phyloP scores from a whole-genome alignment of 352 stramenopile species.

The Pythium apleroticum region DNA sequence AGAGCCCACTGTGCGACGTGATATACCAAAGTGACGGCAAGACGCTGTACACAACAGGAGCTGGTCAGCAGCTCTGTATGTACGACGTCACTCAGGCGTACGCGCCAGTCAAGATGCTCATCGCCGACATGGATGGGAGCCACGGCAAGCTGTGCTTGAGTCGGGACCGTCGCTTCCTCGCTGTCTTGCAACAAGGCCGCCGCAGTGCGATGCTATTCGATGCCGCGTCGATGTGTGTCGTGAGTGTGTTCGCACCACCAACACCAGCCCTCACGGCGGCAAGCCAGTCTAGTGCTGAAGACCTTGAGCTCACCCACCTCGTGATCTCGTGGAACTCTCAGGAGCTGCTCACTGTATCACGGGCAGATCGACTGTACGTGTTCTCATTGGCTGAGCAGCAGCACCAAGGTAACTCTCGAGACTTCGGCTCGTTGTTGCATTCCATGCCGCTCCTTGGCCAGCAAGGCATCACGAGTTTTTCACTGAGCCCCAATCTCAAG shows the following conservation, averaged over 20 bases:
- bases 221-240: conserved; percentile 25
- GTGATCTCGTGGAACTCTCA: conserved; percentile 48
- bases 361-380: conserved; percentile 49
- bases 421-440: conserved; percentile 37
- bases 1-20: conserved; percentile 60
- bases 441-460: conserved; percentile 57
- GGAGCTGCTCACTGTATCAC: conserved; percentile 53
- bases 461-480: conserved; percentile 45
- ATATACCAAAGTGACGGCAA: conserved; percentile 45
- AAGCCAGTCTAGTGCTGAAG: conserved; percentile 14
- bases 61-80: conserved; percentile 65
- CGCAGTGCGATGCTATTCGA: conserved; percentile 26
- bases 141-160: conserved; percentile 24
- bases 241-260: conserved; percentile 39
- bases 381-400: conserved; percentile 40
- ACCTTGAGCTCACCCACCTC: conserved; percentile 35
- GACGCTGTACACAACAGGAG: conserved; percentile 50
- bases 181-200: conserved; percentile 21
- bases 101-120: conserved; percentile 66
- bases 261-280: conserved; percentile 6
- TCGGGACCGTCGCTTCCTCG: conserved; percentile 27
- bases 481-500: conserved; percentile 56
- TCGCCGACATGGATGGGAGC: conserved; percentile 33
- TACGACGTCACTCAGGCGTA: conserved; percentile 54
- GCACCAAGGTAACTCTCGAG: conserved; percentile 8